Conservation (phyloP, 306 rosid species). For the Vigna angularis region DNA sequence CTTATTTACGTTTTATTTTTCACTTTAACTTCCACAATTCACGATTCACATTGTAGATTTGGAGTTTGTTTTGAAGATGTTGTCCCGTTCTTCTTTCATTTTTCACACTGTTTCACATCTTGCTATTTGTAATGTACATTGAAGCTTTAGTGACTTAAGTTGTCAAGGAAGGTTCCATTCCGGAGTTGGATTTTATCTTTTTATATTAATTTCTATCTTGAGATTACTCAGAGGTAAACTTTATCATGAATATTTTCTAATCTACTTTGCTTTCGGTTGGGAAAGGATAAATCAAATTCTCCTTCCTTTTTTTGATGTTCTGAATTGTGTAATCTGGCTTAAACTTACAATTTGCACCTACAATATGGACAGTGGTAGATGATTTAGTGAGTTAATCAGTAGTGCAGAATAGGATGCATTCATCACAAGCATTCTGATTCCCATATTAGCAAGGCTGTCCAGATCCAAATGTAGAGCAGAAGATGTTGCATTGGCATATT, state of each 20-base stretch:
- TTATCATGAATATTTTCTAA: not conserved
- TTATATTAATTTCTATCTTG: not conserved
- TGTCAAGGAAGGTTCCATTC: not conserved
- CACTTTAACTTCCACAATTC: not conserved
- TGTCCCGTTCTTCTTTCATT: not conserved
- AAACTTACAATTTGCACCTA: conserved; percentile 46
- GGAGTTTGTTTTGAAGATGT: not conserved
- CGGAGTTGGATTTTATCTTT: not conserved
- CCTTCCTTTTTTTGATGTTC: not conserved
- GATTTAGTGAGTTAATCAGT: conserved; percentile 37
- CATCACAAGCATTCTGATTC: conserved; percentile 53
- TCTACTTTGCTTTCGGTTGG: not conserved
- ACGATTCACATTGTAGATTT: not conserved
- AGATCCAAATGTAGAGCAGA: conserved; percentile 59
- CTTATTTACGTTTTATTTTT: not conserved
- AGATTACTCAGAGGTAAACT: not conserved
- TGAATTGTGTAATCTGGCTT: conserved; percentile 40
- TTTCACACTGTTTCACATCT: not conserved
- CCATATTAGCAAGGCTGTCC: conserved; percentile 60
- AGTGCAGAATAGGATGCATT: conserved; percentile 47
- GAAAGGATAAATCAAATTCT: conserved; percentile 18
- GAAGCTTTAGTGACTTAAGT: not conserved
- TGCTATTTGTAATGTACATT: not conserved
- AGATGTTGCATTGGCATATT: conserved; percentile 55
- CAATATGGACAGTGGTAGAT: conserved; percentile 48